Percentiles rank a stretch among this genome's conserved stretches.
Conservation (phyloP, 768 basidiomycete genomes). For the Panaeolus papilionaceus region DNA sequence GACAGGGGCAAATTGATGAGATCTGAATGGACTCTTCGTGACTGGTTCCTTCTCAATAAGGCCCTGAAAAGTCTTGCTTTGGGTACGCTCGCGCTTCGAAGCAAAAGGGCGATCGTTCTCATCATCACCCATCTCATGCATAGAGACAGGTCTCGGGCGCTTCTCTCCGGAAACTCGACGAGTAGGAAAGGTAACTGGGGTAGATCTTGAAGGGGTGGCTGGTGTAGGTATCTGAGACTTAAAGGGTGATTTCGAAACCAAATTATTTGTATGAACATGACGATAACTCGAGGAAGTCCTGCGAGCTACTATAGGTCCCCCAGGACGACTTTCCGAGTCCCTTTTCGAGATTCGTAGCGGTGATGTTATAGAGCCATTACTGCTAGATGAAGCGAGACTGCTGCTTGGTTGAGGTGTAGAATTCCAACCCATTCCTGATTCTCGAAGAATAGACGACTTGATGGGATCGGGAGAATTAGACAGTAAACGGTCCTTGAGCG, state of each 20-base stretch:
- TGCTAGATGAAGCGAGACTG: slow-evolving; percentile 39
- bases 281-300: slow-evolving; percentile 81
- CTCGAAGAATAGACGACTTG: slow-evolving; percentile 66
- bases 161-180: slow-evolving; percentile 79
- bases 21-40: slow-evolving; percentile 80
- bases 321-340: slow-evolving; percentile 51
- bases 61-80: slow-evolving; percentile 76
- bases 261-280: slow-evolving; percentile 76
- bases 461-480: slow-evolving; percentile 69
- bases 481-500: slow-evolving; percentile 63
- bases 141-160: slow-evolving; percentile 72
- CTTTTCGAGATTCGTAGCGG: slow-evolving; percentile 81
- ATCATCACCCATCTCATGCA: slow-evolving; percentile 69
- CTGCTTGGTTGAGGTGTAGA: slow-evolving; percentile 46
- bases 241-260: slow-evolving; percentile 89
- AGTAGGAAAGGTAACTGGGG: slow-evolving; percentile 42
- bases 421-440: slow-evolving; percentile 70
- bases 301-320: slow-evolving; percentile 63
- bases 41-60: slow-evolving; percentile 81
- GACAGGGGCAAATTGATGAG: slow-evolving; percentile 26
- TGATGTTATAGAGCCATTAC: slow-evolving; percentile 51
- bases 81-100: slow-evolving; percentile 73
- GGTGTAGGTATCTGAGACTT: slow-evolving; percentile 68
- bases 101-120: slow-evolving; percentile 77
- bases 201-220: slow-evolving; percentile 43